These are phyloP conservation scores for Cutaneotrichosporon curvatum DNA, from an alignment of 1,284 basidiomycete species.

Conservation along the genomic window DNA sequence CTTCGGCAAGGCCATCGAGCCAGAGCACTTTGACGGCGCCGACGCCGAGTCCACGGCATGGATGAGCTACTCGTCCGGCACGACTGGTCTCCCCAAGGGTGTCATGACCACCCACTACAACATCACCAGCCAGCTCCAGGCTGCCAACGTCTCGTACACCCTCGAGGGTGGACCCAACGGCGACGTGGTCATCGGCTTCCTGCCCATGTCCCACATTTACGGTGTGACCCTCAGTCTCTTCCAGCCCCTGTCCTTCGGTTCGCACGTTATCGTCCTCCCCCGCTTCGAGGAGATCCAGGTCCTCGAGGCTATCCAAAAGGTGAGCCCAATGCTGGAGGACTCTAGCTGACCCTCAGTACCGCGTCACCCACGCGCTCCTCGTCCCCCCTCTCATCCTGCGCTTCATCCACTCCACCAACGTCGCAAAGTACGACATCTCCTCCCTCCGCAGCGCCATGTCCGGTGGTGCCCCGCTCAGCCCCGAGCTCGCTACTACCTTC, in stretches of 20 bases:
- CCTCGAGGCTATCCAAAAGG: constrained; percentile 62
- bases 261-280: constrained; percentile 60
- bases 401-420: constrained; percentile 49
- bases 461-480: constrained; percentile 74
- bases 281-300: constrained; percentile 56
- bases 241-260: constrained; percentile 55
- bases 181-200: constrained; percentile 15
- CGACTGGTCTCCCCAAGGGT: constrained; percentile 46
- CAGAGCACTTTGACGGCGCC: constrained; percentile 11
- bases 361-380: constrained; percentile 57
- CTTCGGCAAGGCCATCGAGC: neutral
- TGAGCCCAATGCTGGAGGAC: constrained; percentile 42
- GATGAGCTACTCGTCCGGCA: constrained; percentile 64
- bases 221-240: constrained; percentile 48
- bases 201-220: constrained; percentile 20
- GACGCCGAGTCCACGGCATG: constrained; percentile 8
- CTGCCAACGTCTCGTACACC: constrained; percentile 3
- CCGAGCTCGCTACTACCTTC: constrained; percentile 31
- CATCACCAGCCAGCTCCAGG: constrained; percentile 46
- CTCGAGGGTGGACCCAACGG: neutral
- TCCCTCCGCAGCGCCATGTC: constrained; percentile 58
- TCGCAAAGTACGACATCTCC: constrained; percentile 63
- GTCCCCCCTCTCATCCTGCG: constrained; percentile 77
- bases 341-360: constrained; percentile 51
- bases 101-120: constrained; percentile 60